Evolutionary conservation across 2,329 filamentous ascomycete species (phyloP).

Genomic region (Amylocarpus encephaloides): DNA sequence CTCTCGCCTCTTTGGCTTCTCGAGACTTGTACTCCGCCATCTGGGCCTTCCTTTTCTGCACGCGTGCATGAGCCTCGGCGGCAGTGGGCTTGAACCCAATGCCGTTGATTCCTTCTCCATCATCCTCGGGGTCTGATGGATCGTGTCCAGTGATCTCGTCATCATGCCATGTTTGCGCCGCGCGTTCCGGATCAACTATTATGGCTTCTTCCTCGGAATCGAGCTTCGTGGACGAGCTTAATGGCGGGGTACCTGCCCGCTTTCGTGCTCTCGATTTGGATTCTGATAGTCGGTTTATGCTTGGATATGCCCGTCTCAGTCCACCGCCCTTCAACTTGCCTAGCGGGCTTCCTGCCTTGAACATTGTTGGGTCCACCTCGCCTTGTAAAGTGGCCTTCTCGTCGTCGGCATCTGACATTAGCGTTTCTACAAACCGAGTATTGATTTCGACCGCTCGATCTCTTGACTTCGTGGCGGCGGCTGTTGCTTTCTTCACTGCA

Average conservation of each 20-base stretch:
- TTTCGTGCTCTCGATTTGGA: constrained; percentile 26
- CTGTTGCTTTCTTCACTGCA: background rate
- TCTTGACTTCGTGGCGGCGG: too few relatives aligned
- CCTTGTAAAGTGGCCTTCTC: constrained; percentile 16
- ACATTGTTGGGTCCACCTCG: constrained; percentile 26
- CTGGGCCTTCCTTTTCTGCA: constrained; percentile 52
- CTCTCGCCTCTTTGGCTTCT: constrained; percentile 55
- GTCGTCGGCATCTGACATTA: constrained; percentile 10
- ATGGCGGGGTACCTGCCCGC: constrained; percentile 24
- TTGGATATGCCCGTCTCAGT: constrained; percentile 24
- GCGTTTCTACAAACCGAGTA: constrained; percentile 9
- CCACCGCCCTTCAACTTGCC: constrained; percentile 10
- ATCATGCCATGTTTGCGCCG: constrained; percentile 60
- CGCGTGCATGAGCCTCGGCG: constrained; percentile 51
- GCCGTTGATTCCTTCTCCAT: constrained; percentile 61
- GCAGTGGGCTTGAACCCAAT: constrained; percentile 61
- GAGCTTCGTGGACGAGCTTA: constrained; percentile 4
- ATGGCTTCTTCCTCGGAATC: constrained; percentile 7
- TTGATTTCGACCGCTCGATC: background rate
- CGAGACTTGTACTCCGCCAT: constrained; percentile 56
- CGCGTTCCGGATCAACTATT: constrained; percentile 35
- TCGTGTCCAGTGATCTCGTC: constrained; percentile 63
- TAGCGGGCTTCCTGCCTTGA: constrained; percentile 16
- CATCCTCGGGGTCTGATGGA: constrained; percentile 58
- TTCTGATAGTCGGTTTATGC: constrained; percentile 26